These are phyloP conservation scores for Hylodesmum podocarpum DNA, from an alignment of 306 rosid genomes.

Conservation along the genomic window DNA sequence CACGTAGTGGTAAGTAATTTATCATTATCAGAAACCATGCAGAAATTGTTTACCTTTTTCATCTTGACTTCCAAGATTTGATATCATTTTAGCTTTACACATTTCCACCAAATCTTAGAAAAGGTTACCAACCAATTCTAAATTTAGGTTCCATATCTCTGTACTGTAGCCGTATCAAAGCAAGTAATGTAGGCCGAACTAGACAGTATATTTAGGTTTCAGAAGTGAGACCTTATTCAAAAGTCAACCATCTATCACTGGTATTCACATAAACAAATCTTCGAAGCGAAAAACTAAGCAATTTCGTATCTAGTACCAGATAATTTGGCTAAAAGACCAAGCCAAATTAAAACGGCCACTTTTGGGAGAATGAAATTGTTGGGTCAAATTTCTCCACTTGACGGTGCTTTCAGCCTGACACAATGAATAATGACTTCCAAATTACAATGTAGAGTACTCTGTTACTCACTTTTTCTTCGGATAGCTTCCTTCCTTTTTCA, in stretches of 20 bases:
- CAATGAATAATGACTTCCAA: neutral
- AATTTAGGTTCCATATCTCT: no score
- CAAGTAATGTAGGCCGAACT: neutral
- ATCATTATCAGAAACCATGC: neutral
- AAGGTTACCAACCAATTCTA: conserved; percentile 15
- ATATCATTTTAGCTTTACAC: neutral
- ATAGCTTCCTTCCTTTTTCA: neutral
- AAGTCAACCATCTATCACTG: conserved; percentile 5
- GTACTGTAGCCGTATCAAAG: neutral
- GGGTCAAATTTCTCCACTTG: conserved; percentile 20
- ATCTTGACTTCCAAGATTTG: neutral
- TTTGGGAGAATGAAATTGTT: conserved; percentile 1
- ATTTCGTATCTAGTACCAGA: neutral
- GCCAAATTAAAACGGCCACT: conserved; percentile 8
- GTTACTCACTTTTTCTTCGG: neutral
- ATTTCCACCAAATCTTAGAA: neutral
- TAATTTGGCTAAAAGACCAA: conserved; percentile 7
- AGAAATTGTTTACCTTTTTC: conserved; percentile 3
- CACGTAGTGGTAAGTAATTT: neutral
- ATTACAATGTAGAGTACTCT: neutral
- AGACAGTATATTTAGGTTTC: neutral
- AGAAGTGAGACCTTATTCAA: neutral
- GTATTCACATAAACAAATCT: neutral
- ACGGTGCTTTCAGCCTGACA: conserved; percentile 11
- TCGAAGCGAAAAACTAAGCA: neutral